A percentile compares a stretch with the other conserved stretches of the same genome.
phyloP scores from a whole-genome alignment of 106 monocot genomes.

The Dendrobium huoshanense region DNA sequence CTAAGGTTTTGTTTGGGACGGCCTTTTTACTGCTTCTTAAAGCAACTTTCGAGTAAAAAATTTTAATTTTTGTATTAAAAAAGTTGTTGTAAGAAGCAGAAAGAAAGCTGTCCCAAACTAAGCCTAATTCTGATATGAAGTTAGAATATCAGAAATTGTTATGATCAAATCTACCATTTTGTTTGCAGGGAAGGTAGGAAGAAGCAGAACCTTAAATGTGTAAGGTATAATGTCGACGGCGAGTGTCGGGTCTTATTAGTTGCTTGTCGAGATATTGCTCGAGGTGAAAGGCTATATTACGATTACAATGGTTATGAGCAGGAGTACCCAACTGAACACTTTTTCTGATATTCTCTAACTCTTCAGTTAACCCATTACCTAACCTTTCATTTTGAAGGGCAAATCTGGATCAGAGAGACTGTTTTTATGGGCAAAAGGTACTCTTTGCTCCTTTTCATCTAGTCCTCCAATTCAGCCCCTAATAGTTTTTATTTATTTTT shows the following conservation, averaged over 20 bases:
- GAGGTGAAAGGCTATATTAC: conserved; percentile 80
- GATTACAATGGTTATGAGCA: conserved; percentile 92
- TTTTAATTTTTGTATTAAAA: too few relatives aligned
- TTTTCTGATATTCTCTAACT: conserved; percentile 35
- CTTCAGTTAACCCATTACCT: background rate
- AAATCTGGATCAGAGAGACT: too few relatives aligned
- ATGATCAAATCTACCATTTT: background rate
- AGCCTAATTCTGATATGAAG: too few relatives aligned
- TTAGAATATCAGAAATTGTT: background rate
- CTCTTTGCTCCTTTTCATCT: too few relatives aligned
- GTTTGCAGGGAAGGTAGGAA: conserved; percentile 72
- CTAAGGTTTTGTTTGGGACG: too few relatives aligned
- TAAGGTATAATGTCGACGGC: conserved; percentile 69
- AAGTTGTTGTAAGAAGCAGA: too few relatives aligned
- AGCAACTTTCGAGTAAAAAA: too few relatives aligned
- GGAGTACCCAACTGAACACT: conserved; percentile 86
- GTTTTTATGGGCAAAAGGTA: too few relatives aligned
- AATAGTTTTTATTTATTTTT: too few relatives aligned
- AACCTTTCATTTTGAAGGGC: too few relatives aligned
- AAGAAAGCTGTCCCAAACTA: background rate
- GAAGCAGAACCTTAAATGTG: conserved; percentile 85
- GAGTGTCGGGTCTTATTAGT: conserved; percentile 71
- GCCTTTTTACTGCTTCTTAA: too few relatives aligned
- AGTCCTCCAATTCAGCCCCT: too few relatives aligned
- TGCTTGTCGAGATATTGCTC: conserved; percentile 79